Percentiles rank a stretch among this genome's conserved stretches.
Evolutionary conservation across 371 early-diverging fungal genomes (phyloP).

Genomic region (Rhizopus stolonifer): DNA sequence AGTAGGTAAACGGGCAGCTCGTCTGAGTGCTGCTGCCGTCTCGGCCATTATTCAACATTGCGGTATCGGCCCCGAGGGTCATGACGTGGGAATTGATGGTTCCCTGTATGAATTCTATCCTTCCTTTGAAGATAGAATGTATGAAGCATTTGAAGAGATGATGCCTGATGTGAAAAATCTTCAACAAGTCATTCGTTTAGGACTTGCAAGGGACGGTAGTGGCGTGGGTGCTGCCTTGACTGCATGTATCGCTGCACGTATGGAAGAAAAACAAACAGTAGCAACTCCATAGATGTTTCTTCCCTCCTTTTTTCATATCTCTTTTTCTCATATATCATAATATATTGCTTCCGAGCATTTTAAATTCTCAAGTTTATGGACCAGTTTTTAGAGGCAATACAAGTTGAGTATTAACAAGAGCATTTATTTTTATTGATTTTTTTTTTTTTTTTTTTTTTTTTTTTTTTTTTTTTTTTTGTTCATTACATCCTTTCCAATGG

Average conservation of each 20-base stretch:
- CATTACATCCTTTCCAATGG: constrained; percentile 85
- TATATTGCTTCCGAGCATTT: too few relatives aligned
- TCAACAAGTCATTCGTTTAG: constrained; percentile 58
- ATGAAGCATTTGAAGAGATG: constrained; percentile 58
- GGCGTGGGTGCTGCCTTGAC: constrained; percentile 54
- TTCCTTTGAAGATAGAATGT: constrained; percentile 78
- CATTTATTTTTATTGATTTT: background rate
- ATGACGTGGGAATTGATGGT: constrained; percentile 93
- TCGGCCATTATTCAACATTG: constrained; percentile 78
- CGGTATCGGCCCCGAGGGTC: constrained; percentile 48
- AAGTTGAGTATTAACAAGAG: too few relatives aligned
- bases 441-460: background rate
- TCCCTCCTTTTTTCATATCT: too few relatives aligned
- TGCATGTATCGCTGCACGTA: constrained; percentile 47
- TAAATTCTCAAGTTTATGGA: too few relatives aligned
- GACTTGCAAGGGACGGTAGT: constrained; percentile 57
- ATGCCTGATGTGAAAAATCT: constrained; percentile 48
- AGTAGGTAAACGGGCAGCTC: constrained; percentile 88
- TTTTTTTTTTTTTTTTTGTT: background rate
- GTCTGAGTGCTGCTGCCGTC: constrained; percentile 82
- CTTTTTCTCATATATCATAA: too few relatives aligned
- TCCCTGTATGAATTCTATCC: constrained; percentile 93
- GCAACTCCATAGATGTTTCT: background rate
- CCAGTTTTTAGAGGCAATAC: too few relatives aligned
- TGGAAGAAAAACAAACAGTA: constrained; percentile 17